Conservation (phyloP, 176 grass and related monocot species). For the Phoenix dactylifera region DNA sequence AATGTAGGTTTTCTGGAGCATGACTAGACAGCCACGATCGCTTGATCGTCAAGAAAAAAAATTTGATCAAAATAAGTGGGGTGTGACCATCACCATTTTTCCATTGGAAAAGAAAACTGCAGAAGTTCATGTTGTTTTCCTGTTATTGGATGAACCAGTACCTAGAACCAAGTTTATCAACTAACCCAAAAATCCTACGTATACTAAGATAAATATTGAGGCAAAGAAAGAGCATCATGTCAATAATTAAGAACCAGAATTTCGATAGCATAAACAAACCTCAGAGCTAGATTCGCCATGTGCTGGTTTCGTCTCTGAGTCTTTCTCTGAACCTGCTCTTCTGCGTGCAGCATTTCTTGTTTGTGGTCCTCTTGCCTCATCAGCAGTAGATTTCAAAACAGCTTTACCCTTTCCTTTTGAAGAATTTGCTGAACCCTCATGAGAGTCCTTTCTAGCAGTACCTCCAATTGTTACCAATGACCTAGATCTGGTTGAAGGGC, state of each 20-base stretch:
- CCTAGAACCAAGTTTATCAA: too few species aligned
- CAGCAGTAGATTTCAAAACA: constrained; percentile 39
- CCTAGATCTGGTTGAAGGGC: constrained; percentile 45
- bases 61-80: too few species aligned
- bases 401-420: constrained; percentile 82
- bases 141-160: too few species aligned
- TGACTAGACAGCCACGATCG: too few species aligned
- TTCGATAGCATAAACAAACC: constrained; percentile 26
- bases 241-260: too few species aligned
- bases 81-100: too few species aligned
- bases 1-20: too few species aligned
- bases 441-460: constrained; percentile 39
- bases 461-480: constrained; percentile 38
- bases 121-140: background rate
- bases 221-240: too few species aligned
- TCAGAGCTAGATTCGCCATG: constrained; percentile 58
- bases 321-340: constrained; percentile 59
- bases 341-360: constrained; percentile 53
- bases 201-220: too few species aligned
- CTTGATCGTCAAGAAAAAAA: too few species aligned
- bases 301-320: constrained; percentile 43
- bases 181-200: too few species aligned
- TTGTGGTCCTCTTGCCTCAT: constrained; percentile 46
- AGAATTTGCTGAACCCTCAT: constrained; percentile 36
- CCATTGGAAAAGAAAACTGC: background rate